Evolutionary conservation across 257 asterid genomes (phyloP), one percentile per base, ranked within the genome.

Genomic region (Solanum gracilifrons): DNA sequence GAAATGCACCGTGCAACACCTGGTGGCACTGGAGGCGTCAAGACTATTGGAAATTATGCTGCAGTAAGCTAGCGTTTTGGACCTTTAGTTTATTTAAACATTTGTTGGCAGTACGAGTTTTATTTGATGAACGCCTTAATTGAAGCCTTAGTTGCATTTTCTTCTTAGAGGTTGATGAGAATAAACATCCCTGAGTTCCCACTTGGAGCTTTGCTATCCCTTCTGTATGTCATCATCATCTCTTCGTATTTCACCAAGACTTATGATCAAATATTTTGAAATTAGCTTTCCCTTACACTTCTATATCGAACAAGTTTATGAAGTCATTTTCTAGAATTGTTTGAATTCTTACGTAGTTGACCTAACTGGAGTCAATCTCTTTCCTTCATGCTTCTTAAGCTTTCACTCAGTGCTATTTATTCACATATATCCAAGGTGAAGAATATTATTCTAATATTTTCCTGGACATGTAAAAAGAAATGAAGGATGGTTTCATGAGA

Each of bases 11-110:
- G 99, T 85, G 99, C 99, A 62, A 93, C 99, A 66, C 99, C 98
- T 86, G 99, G 99, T 66, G 99, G 99, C 88, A 97, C 99, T 87
- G 99, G 99, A 90, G 96, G 98, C 69, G 95, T 97, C 87, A 97
- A 97, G 94, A 95, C 98, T 31, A 93, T 97, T 51, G 99, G 99
- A 88, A 97, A 97, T 88, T 97, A 97, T 92, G 99, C 99, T 88
- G 96, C 95, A 43, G 99, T 95, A 89, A 89, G 98, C 91, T 85
- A 80, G 55, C 88, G 9, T 51, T 87, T 12, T 62, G 9, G 31
- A 73, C 46, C 46, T 32, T 32, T 31, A 32, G 79, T 33, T 33
- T 35, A 18, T 73, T 20, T 73, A 33, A 33, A 33, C 27, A 33
- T 72, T 72, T 33, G 27, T 33, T 73, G 15, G 27, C n/a, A 43